A percentile compares a stretch with the other conserved stretches of the same genome.
Conservation (phyloP, 495 filamentous ascomycete species). For the Daldinia grandis region DNA sequence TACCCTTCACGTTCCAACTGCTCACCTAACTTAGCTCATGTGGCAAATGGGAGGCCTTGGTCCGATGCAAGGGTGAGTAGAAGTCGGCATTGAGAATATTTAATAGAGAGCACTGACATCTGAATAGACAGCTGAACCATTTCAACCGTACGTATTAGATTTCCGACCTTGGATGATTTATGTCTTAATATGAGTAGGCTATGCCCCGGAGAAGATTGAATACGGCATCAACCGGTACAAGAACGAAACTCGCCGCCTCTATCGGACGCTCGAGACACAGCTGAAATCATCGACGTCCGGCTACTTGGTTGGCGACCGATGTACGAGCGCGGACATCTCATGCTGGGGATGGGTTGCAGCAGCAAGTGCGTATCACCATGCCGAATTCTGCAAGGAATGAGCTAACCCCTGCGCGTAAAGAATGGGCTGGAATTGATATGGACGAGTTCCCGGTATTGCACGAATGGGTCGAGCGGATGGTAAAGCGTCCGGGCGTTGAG, state of each 20-base stretch:
- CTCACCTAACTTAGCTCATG: constrained; percentile 46
- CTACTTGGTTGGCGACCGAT: constrained; percentile 80
- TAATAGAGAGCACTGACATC: constrained; percentile 19
- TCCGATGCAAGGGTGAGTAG: constrained; percentile 78
- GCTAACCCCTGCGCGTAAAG: constrained; percentile 43
- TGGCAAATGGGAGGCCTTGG: constrained; percentile 78
- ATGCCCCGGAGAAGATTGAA: constrained; percentile 85
- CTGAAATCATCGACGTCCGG: constrained; percentile 68
- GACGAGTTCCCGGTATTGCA: constrained; percentile 76
- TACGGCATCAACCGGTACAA: constrained; percentile 87
- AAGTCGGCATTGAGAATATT: constrained; percentile 24
- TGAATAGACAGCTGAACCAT: constrained; percentile 75
- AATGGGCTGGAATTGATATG: constrained; percentile 78
- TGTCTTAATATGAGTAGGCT: constrained; percentile 51
- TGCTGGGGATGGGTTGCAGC: constrained; percentile 78
- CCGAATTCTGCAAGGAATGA: neutral
- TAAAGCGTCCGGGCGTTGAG: constrained; percentile 71
- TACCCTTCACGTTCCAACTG: neutral
- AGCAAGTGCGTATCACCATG: constrained; percentile 43
- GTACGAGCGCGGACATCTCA: constrained; percentile 86
- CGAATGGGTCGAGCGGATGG: constrained; percentile 72
- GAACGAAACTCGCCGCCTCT: constrained; percentile 83
- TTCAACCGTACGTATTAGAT: constrained; percentile 64
- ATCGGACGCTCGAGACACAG: constrained; percentile 78
- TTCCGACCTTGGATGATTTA: neutral